Evolutionary conservation across 1,139 yeast genomes (phyloP).

Genomic region (Zygoascus hellenicus): DNA sequence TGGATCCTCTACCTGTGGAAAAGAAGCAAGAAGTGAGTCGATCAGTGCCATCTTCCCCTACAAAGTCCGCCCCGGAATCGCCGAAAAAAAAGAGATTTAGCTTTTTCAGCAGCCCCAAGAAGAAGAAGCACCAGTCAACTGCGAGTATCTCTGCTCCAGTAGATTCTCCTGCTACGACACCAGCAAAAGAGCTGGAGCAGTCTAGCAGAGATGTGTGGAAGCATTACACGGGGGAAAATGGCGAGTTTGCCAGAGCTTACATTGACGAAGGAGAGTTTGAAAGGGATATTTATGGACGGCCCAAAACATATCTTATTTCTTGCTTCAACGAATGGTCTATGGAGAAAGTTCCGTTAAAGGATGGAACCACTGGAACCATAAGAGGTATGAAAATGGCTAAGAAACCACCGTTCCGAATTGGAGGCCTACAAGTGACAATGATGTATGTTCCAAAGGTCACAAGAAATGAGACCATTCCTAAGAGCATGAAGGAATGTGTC

Average conservation of each 20-base stretch:
- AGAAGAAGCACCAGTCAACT: constrained; percentile 9
- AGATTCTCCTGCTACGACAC: constrained; percentile 8
- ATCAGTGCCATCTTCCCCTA: constrained; percentile 10
- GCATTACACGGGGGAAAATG: constrained; percentile 62
- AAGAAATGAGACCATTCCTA: constrained; percentile 48
- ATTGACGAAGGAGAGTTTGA: constrained; percentile 61
- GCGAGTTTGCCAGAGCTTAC: constrained; percentile 80
- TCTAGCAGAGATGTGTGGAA: constrained; percentile 29
- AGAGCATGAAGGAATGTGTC: constrained; percentile 31
- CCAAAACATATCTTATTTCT: constrained; percentile 50
- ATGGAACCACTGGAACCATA: constrained; percentile 4
- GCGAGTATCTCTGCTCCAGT: neutral
- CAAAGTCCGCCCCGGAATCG: constrained; percentile 10
- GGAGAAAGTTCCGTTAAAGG: constrained; percentile 8
- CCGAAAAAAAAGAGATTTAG: constrained; percentile 19
- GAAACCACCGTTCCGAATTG: constrained; percentile 54
- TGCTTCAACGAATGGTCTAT: constrained; percentile 76
- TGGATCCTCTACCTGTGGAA: constrained; percentile 17
- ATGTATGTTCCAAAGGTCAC: constrained; percentile 57
- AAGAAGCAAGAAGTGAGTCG: neutral
- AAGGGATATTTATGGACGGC: constrained; percentile 49
- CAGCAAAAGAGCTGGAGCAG: constrained; percentile 5
- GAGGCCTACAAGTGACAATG: constrained; percentile 65
- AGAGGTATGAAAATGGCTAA: constrained; percentile 19
- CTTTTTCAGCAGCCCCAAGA: constrained; percentile 20